Evolutionary conservation across 495 filamentous ascomycete species (phyloP), one percentile per base, ranked within the genome.

Genomic region (Aspergillus heteromorphus): DNA sequence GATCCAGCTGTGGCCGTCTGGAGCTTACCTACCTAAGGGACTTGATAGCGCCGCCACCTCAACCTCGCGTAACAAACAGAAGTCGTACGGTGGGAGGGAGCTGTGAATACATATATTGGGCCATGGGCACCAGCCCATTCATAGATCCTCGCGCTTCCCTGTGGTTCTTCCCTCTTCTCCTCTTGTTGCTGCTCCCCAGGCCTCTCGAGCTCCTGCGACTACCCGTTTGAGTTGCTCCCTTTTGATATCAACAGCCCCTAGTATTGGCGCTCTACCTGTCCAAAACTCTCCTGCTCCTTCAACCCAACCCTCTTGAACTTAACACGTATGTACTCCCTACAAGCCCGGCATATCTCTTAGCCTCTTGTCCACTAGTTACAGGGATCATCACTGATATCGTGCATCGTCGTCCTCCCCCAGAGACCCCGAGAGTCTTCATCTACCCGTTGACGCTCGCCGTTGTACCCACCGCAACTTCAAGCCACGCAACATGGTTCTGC

Each of bases 1-100:
- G 42, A 36, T 21, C 51, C 51, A 38, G 25, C 34, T 9, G 42
- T 51, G 53, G 50, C 47, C 41, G 36, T 55, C 55, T 52, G 51
- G 48, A 63, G 54, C 55, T 61, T 56, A 51, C n/a, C n/a, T n/a
- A n/a, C n/a, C n/a, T n/a, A n/a, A n/a, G n/a, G 54, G 40, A 25
- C 29, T 20, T 49, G 52, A 64, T 60, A 64, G 61, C 55, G 61
- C 34, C 61, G 58, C 61, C 61, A 64, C 61, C 54, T 49, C 42
- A 49, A 57, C 49, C 57, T 56, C 40, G 49, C 30, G 45, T 38
- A 42, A 41, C 52, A 34, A 25, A 51, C 48, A 30, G 11, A 45
- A 56, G 55, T 56, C 48, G 51, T 49, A 64, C 61, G 42, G 40
- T 43, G 53, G 31, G 40, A 27, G 49, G n/a, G n/a, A n/a, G n/a